Percentiles rank a stretch among this genome's conserved stretches.
phyloP scores from a whole-genome alignment of 495 filamentous ascomycete species.

The Neohortaea acidophila region DNA sequence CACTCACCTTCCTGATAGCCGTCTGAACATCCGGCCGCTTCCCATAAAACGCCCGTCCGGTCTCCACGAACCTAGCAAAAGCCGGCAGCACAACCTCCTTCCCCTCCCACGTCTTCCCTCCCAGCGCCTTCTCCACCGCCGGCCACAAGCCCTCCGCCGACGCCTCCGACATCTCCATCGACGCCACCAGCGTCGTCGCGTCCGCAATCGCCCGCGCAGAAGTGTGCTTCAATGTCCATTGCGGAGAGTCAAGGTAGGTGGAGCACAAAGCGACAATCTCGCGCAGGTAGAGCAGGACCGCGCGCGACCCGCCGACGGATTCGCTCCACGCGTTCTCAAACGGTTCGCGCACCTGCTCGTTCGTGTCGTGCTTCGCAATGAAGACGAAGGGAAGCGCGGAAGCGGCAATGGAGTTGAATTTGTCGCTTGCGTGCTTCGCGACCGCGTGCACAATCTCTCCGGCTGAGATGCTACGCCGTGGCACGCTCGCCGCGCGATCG shows the following conservation, averaged over 20 bases:
- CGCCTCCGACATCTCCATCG: slow-evolving; percentile 18
- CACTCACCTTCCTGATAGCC: slow-evolving; percentile 39
- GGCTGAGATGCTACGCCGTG: slow-evolving; percentile 43
- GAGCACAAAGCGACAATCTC: slow-evolving; percentile 62
- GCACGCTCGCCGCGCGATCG: slow-evolving; percentile 29
- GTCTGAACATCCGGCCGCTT: slow-evolving; percentile 32
- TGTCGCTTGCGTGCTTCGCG: slow-evolving; percentile 71
- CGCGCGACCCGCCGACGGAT: slow-evolving; percentile 69
- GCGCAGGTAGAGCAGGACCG: slow-evolving; percentile 63
- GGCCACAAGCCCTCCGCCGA: slow-evolving; percentile 52
- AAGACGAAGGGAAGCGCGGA: slow-evolving; percentile 75
- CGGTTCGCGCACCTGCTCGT: slow-evolving; percentile 55
- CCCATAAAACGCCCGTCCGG: slow-evolving; percentile 43
- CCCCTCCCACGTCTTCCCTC: slow-evolving; percentile 81
- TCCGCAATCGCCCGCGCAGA: slow-evolving; percentile 66
- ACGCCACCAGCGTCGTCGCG: slow-evolving; percentile 32
- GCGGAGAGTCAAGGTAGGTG: slow-evolving; percentile 53
- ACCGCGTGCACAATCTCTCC: slow-evolving; percentile 66
- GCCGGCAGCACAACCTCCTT: slow-evolving; percentile 81
- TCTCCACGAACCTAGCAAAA: slow-evolving; percentile 60
- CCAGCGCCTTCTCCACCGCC: slow-evolving; percentile 58
- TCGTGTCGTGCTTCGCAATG: slow-evolving; percentile 67
- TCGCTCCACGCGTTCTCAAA: slow-evolving; percentile 79
- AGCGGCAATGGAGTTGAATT: slow-evolving; percentile 61
- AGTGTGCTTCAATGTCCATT: slow-evolving; percentile 82